phyloP scores from a whole-genome alignment of 768 basidiomycete genomes.

The Tulasnella sp. region DNA sequence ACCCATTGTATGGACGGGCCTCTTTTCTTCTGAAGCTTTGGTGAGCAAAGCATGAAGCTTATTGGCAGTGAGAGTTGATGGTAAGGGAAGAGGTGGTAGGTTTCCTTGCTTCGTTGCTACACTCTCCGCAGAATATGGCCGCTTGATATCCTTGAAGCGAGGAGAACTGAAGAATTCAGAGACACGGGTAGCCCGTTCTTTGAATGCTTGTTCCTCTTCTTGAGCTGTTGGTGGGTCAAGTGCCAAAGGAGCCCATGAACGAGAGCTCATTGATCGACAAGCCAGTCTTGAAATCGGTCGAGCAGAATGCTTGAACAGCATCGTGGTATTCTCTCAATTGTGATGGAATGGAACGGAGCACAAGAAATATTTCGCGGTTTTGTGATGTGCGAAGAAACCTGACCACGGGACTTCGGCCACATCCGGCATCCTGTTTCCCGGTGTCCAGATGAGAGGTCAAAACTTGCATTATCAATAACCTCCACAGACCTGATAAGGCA shows the following conservation, averaged over 20 bases:
- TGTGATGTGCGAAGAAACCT: no score
- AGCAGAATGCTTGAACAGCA: not conserved
- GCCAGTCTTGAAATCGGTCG: not conserved
- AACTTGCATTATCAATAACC: no score
- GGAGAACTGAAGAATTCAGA: slow-evolving; percentile 60
- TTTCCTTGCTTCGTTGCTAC: slow-evolving; percentile 87
- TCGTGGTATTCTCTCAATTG: no score
- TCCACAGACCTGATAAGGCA: no score
- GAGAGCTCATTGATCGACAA: not conserved
- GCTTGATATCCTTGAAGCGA: slow-evolving; percentile 56
- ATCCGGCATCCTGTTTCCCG: no score
- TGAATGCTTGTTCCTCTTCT: slow-evolving; percentile 46
- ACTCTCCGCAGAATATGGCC: slow-evolving; percentile 66
- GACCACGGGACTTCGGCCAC: no score
- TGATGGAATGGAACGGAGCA: no score
- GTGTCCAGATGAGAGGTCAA: no score
- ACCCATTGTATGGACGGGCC: slow-evolving; percentile 81
- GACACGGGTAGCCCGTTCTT: slow-evolving; percentile 49
- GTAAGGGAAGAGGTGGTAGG: slow-evolving; percentile 61
- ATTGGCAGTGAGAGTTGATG: slow-evolving; percentile 66
- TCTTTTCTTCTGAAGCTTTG: slow-evolving; percentile 45
- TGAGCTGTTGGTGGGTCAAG: slow-evolving; percentile 44
- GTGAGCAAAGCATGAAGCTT: slow-evolving; percentile 65
- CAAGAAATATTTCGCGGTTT: no score
- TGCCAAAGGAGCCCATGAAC: slow-evolving; percentile 30